Base-by-base conservation (phyloP, 1,284 basidiomycete genomes). In the Rhodotorula sp. region DNA sequence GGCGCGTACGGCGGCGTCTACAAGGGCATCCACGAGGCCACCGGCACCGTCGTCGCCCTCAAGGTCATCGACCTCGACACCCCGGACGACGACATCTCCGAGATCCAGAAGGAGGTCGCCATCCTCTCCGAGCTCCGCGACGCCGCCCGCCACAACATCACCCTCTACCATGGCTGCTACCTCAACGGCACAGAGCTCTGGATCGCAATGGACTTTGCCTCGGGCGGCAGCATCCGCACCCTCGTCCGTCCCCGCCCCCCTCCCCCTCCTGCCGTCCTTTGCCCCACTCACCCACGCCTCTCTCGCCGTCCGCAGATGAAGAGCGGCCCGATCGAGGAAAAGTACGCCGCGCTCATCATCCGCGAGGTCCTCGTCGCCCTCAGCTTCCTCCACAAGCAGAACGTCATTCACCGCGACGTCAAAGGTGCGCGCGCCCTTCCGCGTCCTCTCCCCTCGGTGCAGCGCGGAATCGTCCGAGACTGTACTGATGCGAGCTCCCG, bases 151-250 rank as follows among this genome's bases (percentile, higher is more conserved):
- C 90, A 91, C 66, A 99, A 99, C 80, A 89, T 99, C 76, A 97
- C 93, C 55, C 89, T 91, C 77, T 99, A 99, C 83, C 97, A 91
- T 83, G 96, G 94, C 34, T 97, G 95, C 82, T 90, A 92, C 83
- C 87, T 97, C 80, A 91, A 96, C 80, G 94, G 94, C 0, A 91
- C 93, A 42, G 91, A 92, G 63, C 91, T 99, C 9, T 99, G 97
- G 94, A 99, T 99, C 77, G 93, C 91, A 53, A 99, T 99, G 97
- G 97, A 99, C 82, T 91, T 90, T 80, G 97, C 97, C 10, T 90
- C 93, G 75, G 97, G 96, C 7, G 97, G 97, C 14, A 97, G 93
- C 79, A 92, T 98, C 16, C 86, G 93, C 60, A 93, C 93, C 0
- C 85, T 99, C 76, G 86, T 87, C 76, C 79, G 84, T 80, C 5